Evolutionary conservation across 1,284 basidiomycete genomes (phyloP), one percentile per base, ranked within the genome.

Genomic region (Ceratobasidium sp.): DNA sequence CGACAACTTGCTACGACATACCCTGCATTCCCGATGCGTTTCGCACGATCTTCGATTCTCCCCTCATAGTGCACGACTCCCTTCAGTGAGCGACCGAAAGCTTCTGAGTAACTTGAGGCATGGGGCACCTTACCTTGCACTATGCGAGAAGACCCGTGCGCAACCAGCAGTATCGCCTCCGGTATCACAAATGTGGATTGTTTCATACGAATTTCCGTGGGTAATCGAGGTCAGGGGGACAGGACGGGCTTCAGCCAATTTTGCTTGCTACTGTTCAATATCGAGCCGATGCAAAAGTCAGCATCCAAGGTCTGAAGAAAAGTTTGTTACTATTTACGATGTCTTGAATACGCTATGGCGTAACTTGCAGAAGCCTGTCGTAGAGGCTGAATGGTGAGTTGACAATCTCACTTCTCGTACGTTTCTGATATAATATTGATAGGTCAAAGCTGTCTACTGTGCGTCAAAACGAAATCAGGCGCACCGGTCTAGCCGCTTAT

Each of bases 131-230:
- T 59, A 59, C 26, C 39, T 59, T 14, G 21, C 57, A 5, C 18
- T 59, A 41, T 59, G 57, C 39, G 36, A 59, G 57, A 39, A 43
- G 36, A 59, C 57, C 8, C 57, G 57, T 21, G 39, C 10, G 18
- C 57, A 59, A 28, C 57, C 57, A 8, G 57, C 57, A 43, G 57
- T 59, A 26, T 59, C 57, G 16, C 57, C 57, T 12, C 57, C 57
- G 10, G 26, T 59, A 2, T 1, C 57, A 41, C 57, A 34, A 4
- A 41, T 59, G 36, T 59, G 57, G 57, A 41, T 59, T 26, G 57
- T 59, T 28, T 59, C 57, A 12, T 59, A 59, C 36, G 57, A 59
- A 34, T 59, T 59, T 28, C 57, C 57, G 34, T 59, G 57, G 57
- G 36, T 41, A 4, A 34, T 59, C 18, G 57, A 59, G 32, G 57